Evolutionary conservation across 495 filamentous ascomycete genomes (phyloP).

Genomic region (Evernia prunastri): DNA sequence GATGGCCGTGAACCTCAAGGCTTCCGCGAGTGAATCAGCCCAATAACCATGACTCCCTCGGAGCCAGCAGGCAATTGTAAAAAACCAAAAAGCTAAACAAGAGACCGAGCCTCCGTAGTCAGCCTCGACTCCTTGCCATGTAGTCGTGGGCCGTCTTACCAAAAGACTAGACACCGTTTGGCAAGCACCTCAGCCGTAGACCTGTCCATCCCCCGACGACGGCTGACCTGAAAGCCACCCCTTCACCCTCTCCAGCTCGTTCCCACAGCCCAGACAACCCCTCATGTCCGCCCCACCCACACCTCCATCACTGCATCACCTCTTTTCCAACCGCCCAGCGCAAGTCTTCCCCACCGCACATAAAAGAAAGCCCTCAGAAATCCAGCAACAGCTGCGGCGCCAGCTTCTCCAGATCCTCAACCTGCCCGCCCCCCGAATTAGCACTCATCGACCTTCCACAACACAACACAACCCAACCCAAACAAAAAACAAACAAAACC

Average conservation of each 20-base stretch:
- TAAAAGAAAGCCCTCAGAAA: constrained; percentile 43
- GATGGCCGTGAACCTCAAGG: not conserved
- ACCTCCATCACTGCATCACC: not conserved
- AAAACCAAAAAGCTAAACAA: not conserved
- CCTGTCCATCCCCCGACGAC: not conserved
- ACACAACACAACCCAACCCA: too few species aligned
- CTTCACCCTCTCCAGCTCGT: not conserved
- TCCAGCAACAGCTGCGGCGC: constrained; percentile 86
- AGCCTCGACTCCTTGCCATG: not conserved
- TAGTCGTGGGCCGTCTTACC: not conserved
- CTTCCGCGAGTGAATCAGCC: not conserved
- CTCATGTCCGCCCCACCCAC: not conserved
- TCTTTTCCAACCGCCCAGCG: too few species aligned
- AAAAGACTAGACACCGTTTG: not conserved
- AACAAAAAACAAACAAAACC: too few species aligned
- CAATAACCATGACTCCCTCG: not conserved
- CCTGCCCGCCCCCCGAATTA: constrained; percentile 28
- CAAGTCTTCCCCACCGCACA: not conserved
- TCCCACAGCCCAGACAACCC: not conserved
- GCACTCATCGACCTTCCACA: too few species aligned
- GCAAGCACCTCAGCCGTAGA: not conserved
- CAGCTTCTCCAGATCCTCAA: constrained; percentile 77
- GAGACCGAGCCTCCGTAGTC: not conserved
- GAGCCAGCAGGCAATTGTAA: not conserved
- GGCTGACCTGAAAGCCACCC: not conserved